Evolutionary conservation across 2,329 filamentous ascomycete species (phyloP).

Genomic region (Colletotrichum tamarilloi): DNA sequence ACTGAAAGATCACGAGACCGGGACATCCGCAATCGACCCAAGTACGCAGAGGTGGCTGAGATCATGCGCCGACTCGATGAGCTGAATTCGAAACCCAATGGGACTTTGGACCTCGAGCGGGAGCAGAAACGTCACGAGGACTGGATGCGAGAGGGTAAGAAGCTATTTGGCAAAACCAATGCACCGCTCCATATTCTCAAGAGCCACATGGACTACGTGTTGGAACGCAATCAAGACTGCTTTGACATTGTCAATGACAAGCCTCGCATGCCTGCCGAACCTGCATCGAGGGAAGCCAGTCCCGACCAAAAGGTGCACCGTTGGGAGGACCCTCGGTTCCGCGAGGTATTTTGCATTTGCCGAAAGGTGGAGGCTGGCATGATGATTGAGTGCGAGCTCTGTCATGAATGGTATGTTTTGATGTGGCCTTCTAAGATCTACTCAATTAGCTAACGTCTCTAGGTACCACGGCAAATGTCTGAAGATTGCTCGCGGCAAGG

Average conservation of each 20-base stretch:
- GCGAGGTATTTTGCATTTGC: slow-evolving; percentile 97
- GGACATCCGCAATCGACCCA: slow-evolving; percentile 83
- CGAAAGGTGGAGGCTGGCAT: slow-evolving; percentile 92
- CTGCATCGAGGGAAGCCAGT: slow-evolving; percentile 83
- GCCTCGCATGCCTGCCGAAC: slow-evolving; percentile 90
- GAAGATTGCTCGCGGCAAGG: slow-evolving; percentile 96
- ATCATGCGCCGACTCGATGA: slow-evolving; percentile 89
- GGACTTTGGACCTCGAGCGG: slow-evolving; percentile 92
- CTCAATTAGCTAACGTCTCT: not conserved
- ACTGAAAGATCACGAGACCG: slow-evolving; percentile 80
- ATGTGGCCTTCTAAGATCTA: slow-evolving; percentile 17
- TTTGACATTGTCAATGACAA: slow-evolving; percentile 89
- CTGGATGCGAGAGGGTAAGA: slow-evolving; percentile 99
- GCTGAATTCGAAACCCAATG: slow-evolving; percentile 90
- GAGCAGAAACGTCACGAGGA: slow-evolving; percentile 96
- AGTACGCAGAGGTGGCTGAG: slow-evolving; percentile 89
- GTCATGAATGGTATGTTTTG: slow-evolving; percentile 87
- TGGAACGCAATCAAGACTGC: slow-evolving; percentile 89
- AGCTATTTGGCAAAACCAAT: slow-evolving; percentile 97
- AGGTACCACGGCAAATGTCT: slow-evolving; percentile 98
- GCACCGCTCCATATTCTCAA: slow-evolving; percentile 96
- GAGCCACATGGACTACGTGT: slow-evolving; percentile 92
- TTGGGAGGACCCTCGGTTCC: slow-evolving; percentile 71
- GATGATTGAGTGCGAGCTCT: slow-evolving; percentile 99
- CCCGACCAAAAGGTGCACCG: slow-evolving; percentile 63